A percentile compares a stretch with the other conserved stretches of the same genome.
phyloP scores from a whole-genome alignment of 1,284 basidiomycete genomes.

The Ustilago hordei region DNA sequence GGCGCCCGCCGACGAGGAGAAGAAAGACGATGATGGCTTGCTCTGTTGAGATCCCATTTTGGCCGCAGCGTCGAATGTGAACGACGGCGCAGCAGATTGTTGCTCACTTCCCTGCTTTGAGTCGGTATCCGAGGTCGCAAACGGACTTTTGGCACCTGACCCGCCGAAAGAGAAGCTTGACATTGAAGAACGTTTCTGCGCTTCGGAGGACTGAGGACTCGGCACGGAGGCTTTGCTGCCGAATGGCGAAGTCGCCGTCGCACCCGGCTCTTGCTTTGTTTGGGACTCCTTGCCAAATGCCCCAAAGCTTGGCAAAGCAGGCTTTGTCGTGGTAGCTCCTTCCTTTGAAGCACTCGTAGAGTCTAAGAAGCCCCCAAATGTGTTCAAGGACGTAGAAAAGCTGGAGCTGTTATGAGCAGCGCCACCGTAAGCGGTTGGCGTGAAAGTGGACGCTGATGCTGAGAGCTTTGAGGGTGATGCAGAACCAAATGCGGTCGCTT shows the following conservation, averaged over 20 bases:
- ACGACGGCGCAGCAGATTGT: conserved; percentile 7
- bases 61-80: conserved; percentile 20
- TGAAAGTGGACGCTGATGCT: conserved; percentile 28
- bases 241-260: conserved; percentile 1
- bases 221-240: conserved; percentile 9
- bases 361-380: conserved; percentile 14
- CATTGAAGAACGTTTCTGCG: conserved; percentile 13
- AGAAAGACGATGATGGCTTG: conserved; percentile 27
- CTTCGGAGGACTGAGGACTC: background rate
- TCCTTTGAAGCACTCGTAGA: conserved; percentile 1
- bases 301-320: conserved; percentile 15
- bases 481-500: conserved; percentile 15
- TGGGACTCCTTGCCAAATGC: conserved; percentile 8
- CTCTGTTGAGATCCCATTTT: background rate
- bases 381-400: background rate
- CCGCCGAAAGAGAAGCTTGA: conserved; percentile 35
- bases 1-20: conserved; percentile 12
- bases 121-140: background rate
- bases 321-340: background rate
- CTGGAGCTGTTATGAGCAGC: background rate
- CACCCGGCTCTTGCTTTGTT: background rate
- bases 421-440: conserved; percentile 8
- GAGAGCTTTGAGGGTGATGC: conserved; percentile 26
- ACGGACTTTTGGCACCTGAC: conserved; percentile 4
- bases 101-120: background rate